Base-by-base conservation (phyloP, 2,329 filamentous ascomycete species). In the Cladophialophora carrionii region DNA sequence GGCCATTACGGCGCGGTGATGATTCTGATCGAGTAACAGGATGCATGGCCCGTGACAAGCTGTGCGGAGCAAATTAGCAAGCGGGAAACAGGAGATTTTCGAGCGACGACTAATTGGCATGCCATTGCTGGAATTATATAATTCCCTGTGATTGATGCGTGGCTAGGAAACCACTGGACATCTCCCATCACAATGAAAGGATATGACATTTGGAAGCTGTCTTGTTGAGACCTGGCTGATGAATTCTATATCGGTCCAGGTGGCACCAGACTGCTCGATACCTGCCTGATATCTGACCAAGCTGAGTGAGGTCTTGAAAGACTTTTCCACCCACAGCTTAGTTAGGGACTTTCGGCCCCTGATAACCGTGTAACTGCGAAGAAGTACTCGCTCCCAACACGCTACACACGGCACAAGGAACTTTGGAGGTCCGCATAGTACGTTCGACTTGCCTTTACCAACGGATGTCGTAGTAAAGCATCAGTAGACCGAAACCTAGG, bases 1-100 rank as follows among this genome's bases (percentile, higher is more conserved):
- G 20, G 92, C 90, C 2, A 88, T 96, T 56, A 81, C 83, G 66
- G 81, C 84, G 17, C 78, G 76, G 71, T 83, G 51, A 61, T 52
- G 22, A 29, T 14, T 51, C 24, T 20, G 2, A 26, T 51, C 20
- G 48, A 51, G 22, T 26, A 14, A 14, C 20, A 5, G 22, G 22
- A 51, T 51, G 26, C 26, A 29, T 29, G 26, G 26, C 3, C 26
- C 37, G n/a, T 17, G n/a, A 3, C 37, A n/a, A 17, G 6, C 14
- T n/a, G 37, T 43, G 37, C 37, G 37, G 17, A 20, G 17, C 6
- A 43, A 20, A 7, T 43, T 7, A 20, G n/a, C 37, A 20, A 8
- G 37, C 37, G n/a, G 37, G 17, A n/a, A 43, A n/a, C 37, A n/a
- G 37, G n/a, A n/a, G 17, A 43, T 20, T 20, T 43, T n/a, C 17